Conservation (phyloP, 2,329 filamentous ascomycete genomes). For the Atkinsonella texensis region DNA sequence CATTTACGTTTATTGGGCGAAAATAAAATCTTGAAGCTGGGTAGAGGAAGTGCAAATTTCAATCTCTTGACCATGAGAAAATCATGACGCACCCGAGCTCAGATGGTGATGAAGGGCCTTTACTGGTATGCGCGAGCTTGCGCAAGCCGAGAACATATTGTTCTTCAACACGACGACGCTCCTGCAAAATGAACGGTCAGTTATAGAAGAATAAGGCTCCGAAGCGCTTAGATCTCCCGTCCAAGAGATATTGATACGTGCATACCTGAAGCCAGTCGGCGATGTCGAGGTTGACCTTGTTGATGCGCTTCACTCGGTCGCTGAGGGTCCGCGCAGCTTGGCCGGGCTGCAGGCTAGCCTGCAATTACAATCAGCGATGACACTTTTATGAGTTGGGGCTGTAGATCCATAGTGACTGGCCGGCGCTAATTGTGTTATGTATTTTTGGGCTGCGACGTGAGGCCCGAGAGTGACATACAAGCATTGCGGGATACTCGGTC, state of each 20-base stretch:
- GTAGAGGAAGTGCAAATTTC: not conserved
- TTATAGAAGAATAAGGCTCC: not conserved
- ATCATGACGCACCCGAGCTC: conserved; percentile 68
- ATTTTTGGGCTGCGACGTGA: not conserved
- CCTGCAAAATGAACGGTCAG: conserved; percentile 37
- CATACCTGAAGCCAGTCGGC: conserved; percentile 93
- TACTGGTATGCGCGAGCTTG: conserved; percentile 65
- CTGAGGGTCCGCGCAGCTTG: conserved; percentile 74
- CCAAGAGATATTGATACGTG: not conserved
- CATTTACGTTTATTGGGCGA: not conserved
- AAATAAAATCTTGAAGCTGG: not conserved
- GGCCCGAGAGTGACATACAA: conserved; percentile 49
- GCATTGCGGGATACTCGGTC: conserved; percentile 85
- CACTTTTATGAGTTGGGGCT: not conserved
- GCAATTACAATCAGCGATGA: not conserved
- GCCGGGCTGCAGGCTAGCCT: conserved; percentile 70
- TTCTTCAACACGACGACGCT: conserved; percentile 86
- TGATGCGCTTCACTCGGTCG: conserved; percentile 79
- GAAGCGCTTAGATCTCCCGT: not conserved
- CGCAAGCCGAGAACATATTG: conserved; percentile 72
- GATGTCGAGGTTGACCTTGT: conserved; percentile 76
- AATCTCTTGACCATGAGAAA: not conserved
- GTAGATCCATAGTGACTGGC: not conserved
- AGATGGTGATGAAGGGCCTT: conserved; percentile 60
- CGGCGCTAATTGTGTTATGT: not conserved